These are phyloP conservation scores for Chrysophaeum taylorii DNA, from an alignment of 352 stramenopile species.

Conservation along the genomic window DNA sequence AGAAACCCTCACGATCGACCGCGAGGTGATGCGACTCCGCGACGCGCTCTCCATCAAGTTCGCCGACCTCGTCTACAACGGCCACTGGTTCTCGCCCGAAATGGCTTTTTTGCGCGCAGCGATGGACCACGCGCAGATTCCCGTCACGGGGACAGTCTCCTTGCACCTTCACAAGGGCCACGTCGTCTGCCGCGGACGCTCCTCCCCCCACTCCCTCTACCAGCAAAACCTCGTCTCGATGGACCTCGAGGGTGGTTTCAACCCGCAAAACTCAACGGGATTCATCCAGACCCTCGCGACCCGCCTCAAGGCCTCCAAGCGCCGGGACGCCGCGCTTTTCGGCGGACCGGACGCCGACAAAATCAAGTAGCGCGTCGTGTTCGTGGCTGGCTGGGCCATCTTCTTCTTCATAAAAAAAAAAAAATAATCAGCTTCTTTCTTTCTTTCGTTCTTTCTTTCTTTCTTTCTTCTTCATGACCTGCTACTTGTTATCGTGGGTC, in stretches of 20 bases:
- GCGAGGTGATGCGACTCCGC: slow-evolving; percentile 82
- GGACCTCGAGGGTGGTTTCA: slow-evolving; percentile 96
- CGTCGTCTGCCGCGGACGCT: slow-evolving; percentile 78
- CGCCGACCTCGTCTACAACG: slow-evolving; percentile 94
- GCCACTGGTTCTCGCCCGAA: slow-evolving; percentile 98
- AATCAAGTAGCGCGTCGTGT: too few species aligned
- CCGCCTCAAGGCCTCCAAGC: slow-evolving; percentile 81
- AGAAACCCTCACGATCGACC: slow-evolving; percentile 75
- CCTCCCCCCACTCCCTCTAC: slow-evolving; percentile 85
- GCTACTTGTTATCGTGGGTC: too few species aligned
- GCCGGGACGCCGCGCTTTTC: slow-evolving; percentile 19
- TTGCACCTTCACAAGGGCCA: slow-evolving; percentile 97
- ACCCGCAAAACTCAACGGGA: slow-evolving; percentile 88
- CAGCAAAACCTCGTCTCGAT: slow-evolving; percentile 92
- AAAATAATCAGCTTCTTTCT: too few species aligned
- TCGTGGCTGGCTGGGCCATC: too few species aligned
- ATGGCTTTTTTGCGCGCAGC: slow-evolving; percentile 93
- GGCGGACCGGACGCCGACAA: too few species aligned
- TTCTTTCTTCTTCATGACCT: too few species aligned
- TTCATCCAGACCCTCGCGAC: slow-evolving; percentile 98
- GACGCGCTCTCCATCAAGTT: slow-evolving; percentile 87
- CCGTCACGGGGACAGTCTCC: slow-evolving; percentile 82
- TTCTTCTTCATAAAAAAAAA: too few species aligned
- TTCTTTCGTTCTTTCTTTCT: too few species aligned
- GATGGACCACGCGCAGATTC: slow-evolving; percentile 83